Percentiles rank a stretch among this genome's conserved stretches.
Evolutionary conservation across 306 rosid genomes (phyloP).

Genomic region (Pterocarpus santalinus): DNA sequence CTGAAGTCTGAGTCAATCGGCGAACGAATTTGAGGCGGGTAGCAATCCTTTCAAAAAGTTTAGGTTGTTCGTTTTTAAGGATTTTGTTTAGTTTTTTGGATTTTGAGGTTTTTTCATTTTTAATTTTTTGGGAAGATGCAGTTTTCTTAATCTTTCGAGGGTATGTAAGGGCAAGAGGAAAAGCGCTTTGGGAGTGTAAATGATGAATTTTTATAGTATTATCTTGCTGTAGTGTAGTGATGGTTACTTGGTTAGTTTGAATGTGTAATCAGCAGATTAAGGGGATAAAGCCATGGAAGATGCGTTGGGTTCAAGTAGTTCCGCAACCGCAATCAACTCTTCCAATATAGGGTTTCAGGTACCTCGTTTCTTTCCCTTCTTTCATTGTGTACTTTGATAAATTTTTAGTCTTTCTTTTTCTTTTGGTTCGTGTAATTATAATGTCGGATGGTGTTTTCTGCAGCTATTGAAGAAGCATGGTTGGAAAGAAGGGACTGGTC

Average conservation of each 20-base stretch:
- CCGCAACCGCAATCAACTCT: constrained; percentile 61
- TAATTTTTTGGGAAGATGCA: background rate
- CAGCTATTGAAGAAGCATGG: constrained; percentile 95
- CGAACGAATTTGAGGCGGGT: constrained; percentile 17
- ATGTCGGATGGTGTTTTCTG: constrained; percentile 40
- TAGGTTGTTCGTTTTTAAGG: background rate
- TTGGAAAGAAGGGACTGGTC: constrained; percentile 98
- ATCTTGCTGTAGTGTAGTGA: background rate
- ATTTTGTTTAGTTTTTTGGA: background rate
- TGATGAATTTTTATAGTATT: background rate
- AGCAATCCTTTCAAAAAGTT: background rate
- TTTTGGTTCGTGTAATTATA: constrained; percentile 4
- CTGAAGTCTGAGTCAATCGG: constrained; percentile 23
- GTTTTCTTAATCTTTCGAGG: constrained; percentile 26
- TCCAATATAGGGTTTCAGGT: constrained; percentile 90
- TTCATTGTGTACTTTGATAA: background rate
- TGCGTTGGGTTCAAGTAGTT: constrained; percentile 39
- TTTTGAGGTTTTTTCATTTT: background rate
- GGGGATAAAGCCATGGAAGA: constrained; percentile 47
- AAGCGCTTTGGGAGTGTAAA: constrained; percentile 25
- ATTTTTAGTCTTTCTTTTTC: background rate
- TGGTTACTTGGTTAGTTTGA: background rate
- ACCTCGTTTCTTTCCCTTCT: background rate
- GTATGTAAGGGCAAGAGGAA: constrained; percentile 14
- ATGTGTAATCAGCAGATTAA: constrained; percentile 25